These are phyloP conservation scores for Termitomyces sp. DNA, from an alignment of 768 basidiomycete species.

Conservation along the genomic window DNA sequence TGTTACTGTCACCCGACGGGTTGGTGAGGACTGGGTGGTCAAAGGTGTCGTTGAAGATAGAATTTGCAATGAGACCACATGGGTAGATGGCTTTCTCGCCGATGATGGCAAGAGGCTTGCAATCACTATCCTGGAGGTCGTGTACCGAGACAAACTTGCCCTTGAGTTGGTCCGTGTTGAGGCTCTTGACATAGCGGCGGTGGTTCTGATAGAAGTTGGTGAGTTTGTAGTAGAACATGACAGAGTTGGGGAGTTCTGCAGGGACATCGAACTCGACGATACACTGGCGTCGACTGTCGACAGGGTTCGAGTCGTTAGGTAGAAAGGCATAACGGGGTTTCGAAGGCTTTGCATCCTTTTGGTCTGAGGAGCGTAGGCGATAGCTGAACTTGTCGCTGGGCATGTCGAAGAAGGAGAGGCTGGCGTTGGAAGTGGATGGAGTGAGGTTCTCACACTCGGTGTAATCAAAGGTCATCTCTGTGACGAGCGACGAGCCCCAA, in stretches of 20 bases:
- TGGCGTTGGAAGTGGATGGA: slow-evolving; percentile 30
- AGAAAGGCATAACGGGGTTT: slow-evolving; percentile 71
- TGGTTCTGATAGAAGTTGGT: slow-evolving; percentile 99
- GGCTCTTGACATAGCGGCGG: slow-evolving; percentile 91
- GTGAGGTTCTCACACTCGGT: slow-evolving; percentile 77
- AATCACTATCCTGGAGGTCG: slow-evolving; percentile 65
- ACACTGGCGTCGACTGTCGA: slow-evolving; percentile 52
- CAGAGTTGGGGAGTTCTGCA: slow-evolving; percentile 61
- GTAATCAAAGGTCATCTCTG: slow-evolving; percentile 94
- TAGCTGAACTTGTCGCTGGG: slow-evolving; percentile 66
- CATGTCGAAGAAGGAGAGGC: slow-evolving; percentile 42
- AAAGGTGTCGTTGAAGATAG: slow-evolving; percentile 92
- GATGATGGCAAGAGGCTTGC: slow-evolving; percentile 75
- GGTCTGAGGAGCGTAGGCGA: slow-evolving; percentile 47
- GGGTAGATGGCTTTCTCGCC: slow-evolving; percentile 73
- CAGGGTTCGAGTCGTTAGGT: slow-evolving; percentile 46
- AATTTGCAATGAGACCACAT: slow-evolving; percentile 97
- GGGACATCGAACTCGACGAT: slow-evolving; percentile 80
- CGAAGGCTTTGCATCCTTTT: slow-evolving; percentile 47
- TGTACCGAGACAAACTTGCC: slow-evolving; percentile 51
- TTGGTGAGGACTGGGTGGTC: slow-evolving; percentile 55
- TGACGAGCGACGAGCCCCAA: slow-evolving; percentile 80
- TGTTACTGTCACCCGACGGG: slow-evolving; percentile 37
- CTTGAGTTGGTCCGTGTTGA: slow-evolving; percentile 78
- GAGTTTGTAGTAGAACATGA: slow-evolving; percentile 95